Evolutionary conservation across 2,329 filamentous ascomycete genomes (phyloP).

Genomic region (Lojkania enalia): DNA sequence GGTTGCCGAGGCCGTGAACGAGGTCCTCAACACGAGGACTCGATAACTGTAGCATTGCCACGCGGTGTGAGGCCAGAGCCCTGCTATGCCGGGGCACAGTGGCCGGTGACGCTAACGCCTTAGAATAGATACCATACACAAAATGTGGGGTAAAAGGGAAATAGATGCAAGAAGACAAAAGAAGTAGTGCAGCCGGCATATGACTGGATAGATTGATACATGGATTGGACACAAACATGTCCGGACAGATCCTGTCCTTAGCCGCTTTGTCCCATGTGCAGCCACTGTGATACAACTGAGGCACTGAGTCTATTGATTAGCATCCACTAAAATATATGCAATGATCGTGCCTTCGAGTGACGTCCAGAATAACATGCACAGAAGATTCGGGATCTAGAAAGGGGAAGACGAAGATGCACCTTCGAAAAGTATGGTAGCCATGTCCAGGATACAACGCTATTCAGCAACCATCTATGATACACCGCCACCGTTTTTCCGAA

Average conservation of each 20-base stretch:
- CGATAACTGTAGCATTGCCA: constrained; percentile 14
- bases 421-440: too few relatives aligned
- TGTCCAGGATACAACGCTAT: too few relatives aligned
- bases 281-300: constrained; percentile 20
- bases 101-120: constrained; percentile 4
- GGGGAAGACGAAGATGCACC: too few relatives aligned
- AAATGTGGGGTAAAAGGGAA: constrained; percentile 29
- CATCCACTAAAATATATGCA: background rate
- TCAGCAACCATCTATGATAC: constrained; percentile 31
- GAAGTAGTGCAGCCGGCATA: constrained; percentile 5
- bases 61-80: constrained; percentile 20
- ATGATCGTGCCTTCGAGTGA: background rate
- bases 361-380: too few relatives aligned
- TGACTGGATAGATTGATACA: background rate
- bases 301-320: background rate
- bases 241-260: constrained; percentile 24
- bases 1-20: constrained; percentile 32
- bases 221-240: constrained; percentile 7
- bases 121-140: constrained; percentile 14
- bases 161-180: constrained; percentile 3
- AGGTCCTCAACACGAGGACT: constrained; percentile 27
- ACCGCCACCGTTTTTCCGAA: constrained; percentile 54
- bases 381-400: background rate
- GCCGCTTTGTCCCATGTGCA: constrained; percentile 21
- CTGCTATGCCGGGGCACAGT: constrained; percentile 3